Evolutionary conservation across 2,329 filamentous ascomycete species (phyloP).

Genomic region (Fusarium torreyae): DNA sequence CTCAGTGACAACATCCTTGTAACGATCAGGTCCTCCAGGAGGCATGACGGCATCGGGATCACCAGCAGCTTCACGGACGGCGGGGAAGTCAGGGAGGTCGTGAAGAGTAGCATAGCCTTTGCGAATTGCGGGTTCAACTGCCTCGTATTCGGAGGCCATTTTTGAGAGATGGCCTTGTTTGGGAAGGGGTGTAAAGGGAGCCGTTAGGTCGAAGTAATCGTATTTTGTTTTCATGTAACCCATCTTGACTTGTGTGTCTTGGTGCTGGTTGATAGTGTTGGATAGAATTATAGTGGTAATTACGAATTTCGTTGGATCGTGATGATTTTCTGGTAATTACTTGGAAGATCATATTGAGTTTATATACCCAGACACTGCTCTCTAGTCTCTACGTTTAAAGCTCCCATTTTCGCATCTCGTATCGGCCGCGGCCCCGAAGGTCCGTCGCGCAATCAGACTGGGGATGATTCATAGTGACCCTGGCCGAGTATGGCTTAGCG

Average conservation of each 20-base stretch:
- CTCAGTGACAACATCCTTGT: slow-evolving; percentile 28
- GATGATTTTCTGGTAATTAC: accelerated
- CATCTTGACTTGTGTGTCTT: slow-evolving; percentile 11
- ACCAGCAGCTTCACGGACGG: slow-evolving; percentile 11
- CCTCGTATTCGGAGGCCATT: slow-evolving; percentile 14
- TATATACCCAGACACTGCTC: not conserved
- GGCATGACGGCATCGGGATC: slow-evolving; percentile 43
- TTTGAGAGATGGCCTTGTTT: slow-evolving; percentile 44
- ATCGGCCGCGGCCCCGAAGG: not conserved
- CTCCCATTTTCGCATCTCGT: too few species aligned
- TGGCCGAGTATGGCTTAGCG: not conserved
- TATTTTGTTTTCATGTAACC: slow-evolving; percentile 16
- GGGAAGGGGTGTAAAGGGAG: slow-evolving; percentile 30
- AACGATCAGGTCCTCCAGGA: slow-evolving; percentile 32
- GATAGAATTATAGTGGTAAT: too few species aligned
- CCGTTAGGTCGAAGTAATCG: slow-evolving; percentile 29
- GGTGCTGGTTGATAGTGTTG: not conserved
- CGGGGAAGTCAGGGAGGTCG: slow-evolving; percentile 6
- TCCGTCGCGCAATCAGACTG: not conserved
- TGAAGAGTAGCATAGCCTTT: not conserved
- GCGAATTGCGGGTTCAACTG: slow-evolving; percentile 8
- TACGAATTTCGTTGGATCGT: not conserved
- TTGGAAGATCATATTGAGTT: accelerated
- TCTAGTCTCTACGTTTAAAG: too few species aligned
- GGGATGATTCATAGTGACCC: slow-evolving; percentile 21